Base-by-base conservation (phyloP, 2,329 filamentous ascomycete genomes). In the Arthrinium phaeospermum region DNA sequence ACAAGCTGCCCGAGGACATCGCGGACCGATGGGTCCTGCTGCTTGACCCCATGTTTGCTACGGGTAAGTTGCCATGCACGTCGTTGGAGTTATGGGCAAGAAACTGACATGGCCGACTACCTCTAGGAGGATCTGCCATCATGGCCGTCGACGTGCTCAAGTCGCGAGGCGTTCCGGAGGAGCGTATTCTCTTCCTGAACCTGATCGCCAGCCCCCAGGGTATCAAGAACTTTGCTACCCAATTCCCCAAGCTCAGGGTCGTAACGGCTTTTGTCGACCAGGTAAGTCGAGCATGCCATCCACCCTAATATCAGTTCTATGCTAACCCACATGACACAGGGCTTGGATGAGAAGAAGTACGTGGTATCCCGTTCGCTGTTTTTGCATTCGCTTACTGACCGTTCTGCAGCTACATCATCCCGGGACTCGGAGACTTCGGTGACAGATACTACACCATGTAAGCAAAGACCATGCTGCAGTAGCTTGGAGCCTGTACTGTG, bases 31-130 rank as follows among this genome's bases (percentile, higher is more conserved):
- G 96, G 95, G 96, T 98, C 47, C 86, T 99, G 73, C 86, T 99
- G 64, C 85, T 99, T 67, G 96, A 99, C 81, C 96, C 96, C n/a
- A 99, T 99, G 96, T 95, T 99, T 84, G 96, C 96, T 72, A 99
- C 96, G 77, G 95, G 94, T 95, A 84, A 79, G 87, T 68, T 22
- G 6, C 10, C 46, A 7, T 49, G 53, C 3, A 30, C 27, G 27
- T 69, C 76, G 74, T 72, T 8, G 30, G 16, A 13, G 7, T 37
- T 46, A 0, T 3, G 27, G 7, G 1, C 46, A 19, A 19, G 53
- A 53, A 19, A 44, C 51, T 69, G 51, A 70, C 74, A 77, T 71
- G 77, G 64, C 14, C 53, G 2, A 16, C 10, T 12, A 41, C 19
- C 19, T 67, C 30, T 76, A 96, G 95, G 96, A 77, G 96, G 96